These are phyloP conservation scores for Tulasnella sp. DNA, from an alignment of 768 basidiomycete species.

Conservation along the genomic window DNA sequence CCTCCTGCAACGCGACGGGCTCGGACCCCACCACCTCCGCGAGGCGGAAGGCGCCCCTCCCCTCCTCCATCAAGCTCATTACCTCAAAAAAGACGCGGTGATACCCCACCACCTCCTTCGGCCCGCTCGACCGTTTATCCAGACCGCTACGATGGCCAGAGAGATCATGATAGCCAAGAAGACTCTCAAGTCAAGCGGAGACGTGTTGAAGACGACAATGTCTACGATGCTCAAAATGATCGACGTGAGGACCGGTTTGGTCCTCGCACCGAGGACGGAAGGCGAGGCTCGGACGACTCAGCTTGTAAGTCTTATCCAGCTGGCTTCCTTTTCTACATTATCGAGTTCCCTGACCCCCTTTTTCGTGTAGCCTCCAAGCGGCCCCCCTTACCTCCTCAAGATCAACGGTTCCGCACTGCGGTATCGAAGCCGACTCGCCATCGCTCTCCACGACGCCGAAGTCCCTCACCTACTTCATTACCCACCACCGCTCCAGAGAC, in stretches of 20 bases:
- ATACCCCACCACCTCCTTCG: not conserved
- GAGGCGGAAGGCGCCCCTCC: conserved; percentile 5
- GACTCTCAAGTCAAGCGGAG: conserved; percentile 9
- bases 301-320: not conserved
- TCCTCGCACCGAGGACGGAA: not conserved
- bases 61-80: not conserved
- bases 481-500: not conserved
- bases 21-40: not conserved
- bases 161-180: not conserved
- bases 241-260: not conserved
- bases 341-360: not conserved
- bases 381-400: conserved; percentile 9
- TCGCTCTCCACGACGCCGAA: not conserved
- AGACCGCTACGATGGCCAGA: not conserved
- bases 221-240: not conserved
- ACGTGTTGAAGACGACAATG: not conserved
- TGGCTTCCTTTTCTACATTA: not conserved
- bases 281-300: not conserved
- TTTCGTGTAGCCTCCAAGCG: not conserved
- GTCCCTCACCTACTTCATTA: not conserved
- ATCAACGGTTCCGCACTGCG: conserved; percentile 5
- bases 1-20: not conserved
- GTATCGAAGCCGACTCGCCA: not conserved
- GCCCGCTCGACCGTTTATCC: not conserved
- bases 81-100: conserved; percentile 22